Percentiles rank a stretch among this genome's conserved stretches.
phyloP scores from a whole-genome alignment of 2,329 filamentous ascomycete genomes.

The Paramyrothecium sp. region DNA sequence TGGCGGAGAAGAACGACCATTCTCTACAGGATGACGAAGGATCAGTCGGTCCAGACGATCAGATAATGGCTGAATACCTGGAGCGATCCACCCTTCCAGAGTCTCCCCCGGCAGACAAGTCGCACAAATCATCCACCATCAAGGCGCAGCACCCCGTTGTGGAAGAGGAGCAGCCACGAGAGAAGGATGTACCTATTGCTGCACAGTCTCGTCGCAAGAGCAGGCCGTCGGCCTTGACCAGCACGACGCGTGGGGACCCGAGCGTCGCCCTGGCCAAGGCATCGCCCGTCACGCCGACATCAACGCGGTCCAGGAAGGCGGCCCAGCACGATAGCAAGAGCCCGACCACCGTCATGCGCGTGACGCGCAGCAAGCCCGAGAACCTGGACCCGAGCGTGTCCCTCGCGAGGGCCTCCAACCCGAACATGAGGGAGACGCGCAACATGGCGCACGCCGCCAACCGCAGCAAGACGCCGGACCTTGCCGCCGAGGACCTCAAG shows the following conservation, averaged over 20 bases:
- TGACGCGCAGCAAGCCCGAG: constrained; percentile 23
- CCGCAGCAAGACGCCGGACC: constrained; percentile 16
- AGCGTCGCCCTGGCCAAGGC: constrained; percentile 25
- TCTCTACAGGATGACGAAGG: constrained; percentile 1
- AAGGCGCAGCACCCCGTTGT: background rate
- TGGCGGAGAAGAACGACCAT: background rate
- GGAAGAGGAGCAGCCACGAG: constrained; percentile 1
- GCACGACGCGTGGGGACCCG: constrained; percentile 21
- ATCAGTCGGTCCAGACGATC: constrained; percentile 18
- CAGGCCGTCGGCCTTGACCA: constrained; percentile 17
- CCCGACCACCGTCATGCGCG: constrained; percentile 16
- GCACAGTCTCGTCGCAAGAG: constrained; percentile 24
- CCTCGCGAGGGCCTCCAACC: constrained; percentile 13
- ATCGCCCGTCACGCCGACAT: constrained; percentile 5
- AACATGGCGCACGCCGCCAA: background rate
- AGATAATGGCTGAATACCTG: constrained; percentile 26
- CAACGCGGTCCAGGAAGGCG: constrained; percentile 8
- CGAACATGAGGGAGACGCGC: constrained; percentile 2
- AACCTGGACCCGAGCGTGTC: constrained; percentile 22
- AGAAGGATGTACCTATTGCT: constrained; percentile 22
- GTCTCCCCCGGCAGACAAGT: constrained; percentile 3
- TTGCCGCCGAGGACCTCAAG: constrained; percentile 13
- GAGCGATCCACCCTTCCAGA: constrained; percentile 19
- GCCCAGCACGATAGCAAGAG: constrained; percentile 14
- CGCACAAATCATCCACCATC: background rate